phyloP scores from a whole-genome alignment of 2,329 filamentous ascomycete genomes.

The Zymoseptoria tritici region DNA sequence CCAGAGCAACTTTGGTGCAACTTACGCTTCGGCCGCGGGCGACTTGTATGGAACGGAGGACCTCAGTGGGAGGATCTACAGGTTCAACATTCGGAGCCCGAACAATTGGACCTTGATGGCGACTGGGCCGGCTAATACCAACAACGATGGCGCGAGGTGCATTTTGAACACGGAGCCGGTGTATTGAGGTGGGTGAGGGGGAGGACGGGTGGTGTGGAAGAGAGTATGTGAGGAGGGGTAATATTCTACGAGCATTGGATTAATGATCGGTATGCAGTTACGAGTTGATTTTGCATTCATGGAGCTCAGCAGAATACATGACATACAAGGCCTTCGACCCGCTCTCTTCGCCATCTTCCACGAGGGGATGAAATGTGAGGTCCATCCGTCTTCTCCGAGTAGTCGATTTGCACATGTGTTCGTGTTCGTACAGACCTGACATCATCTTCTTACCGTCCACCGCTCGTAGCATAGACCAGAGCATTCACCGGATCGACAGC shows the following conservation, averaged over 20 bases:
- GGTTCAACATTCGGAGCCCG: slow-evolving; percentile 1
- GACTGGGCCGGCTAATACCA: background rate
- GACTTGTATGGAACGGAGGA: slow-evolving; percentile 4
- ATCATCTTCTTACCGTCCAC: too few species aligned
- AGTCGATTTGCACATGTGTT: too few species aligned
- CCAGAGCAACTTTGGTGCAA: slow-evolving; percentile 1
- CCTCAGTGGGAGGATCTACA: slow-evolving; percentile 1
- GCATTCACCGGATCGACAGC: too few species aligned
- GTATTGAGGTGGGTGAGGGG: background rate
- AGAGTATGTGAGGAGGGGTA: background rate
- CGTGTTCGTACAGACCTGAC: too few species aligned
- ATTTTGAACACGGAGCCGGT: slow-evolving; percentile 5
- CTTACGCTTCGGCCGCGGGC: slow-evolving; percentile 2
- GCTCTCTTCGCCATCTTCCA: background rate
- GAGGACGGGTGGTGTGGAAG: background rate
- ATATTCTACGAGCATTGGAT: background rate
- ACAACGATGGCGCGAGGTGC: slow-evolving; percentile 8
- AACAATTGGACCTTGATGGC: background rate
- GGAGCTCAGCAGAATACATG: background rate
- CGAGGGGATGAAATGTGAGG: background rate
- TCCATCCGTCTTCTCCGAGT: background rate
- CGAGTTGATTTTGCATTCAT: background rate
- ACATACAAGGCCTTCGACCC: background rate
- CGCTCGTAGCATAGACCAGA: too few species aligned
- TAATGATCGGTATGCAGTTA: background rate